Evolutionary conservation across 2,329 filamentous ascomycete genomes (phyloP), one percentile per base, ranked within the genome.

Genomic region (Apiospora koreana): DNA sequence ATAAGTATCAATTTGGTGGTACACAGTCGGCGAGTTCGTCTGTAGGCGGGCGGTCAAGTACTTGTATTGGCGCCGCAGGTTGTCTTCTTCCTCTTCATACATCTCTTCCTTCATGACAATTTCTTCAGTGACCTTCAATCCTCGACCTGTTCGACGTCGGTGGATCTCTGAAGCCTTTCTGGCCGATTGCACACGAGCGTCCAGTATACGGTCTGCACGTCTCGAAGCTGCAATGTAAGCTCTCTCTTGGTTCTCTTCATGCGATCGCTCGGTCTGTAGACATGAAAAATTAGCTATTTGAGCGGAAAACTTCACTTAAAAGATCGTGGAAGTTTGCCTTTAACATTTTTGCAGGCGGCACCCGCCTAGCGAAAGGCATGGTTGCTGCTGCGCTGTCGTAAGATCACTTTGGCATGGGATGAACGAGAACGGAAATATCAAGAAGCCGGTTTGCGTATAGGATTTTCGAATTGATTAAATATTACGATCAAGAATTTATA

Each of bases 61-160:
- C 70, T 89, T 86, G 77, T 91, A 93, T 69, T 90, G 89, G 71
- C 89, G 86, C 0, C 92, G 90, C 31, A 93, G 79, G 70, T 95
- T 93, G 74, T 97, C 93, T 68, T 97, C 94, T 77, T 97, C 93
- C 80, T 97, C 95, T 77, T 97, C 94, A 78, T 98, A 98, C 94
- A 97, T 97, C 79, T 97, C 94, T 79, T 97, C 95, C 73, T 94
- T 94, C 74, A 93, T 85, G 16, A 97, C 94, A 81, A 96, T 94
- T 77, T 96, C 89, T 80, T 95, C 92, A 35, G 92, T 94, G 70
- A 98, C 93, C 75, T 91, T 91, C 71, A 98, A 86, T 2, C 88
- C 90, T 75, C 94, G 93, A 48, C 95, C 95, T 0, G 95, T 97
- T 23, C 94, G 90, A 79, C 91, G 89, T 83, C 94, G 94, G 86